Base-by-base conservation (phyloP, 164 flowering plant species). In the Vitis rotundifolia region DNA sequence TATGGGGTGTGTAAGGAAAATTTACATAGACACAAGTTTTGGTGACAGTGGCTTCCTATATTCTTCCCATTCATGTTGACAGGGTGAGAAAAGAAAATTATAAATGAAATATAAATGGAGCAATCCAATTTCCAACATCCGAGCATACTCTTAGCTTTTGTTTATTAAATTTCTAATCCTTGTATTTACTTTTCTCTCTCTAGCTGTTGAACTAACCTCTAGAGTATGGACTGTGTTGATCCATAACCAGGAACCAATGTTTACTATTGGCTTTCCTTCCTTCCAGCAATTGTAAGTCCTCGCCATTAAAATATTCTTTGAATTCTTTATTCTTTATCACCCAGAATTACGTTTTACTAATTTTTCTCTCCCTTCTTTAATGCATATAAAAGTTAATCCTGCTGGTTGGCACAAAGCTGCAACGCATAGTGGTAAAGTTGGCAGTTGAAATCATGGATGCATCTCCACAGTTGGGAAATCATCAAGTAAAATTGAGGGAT, bases 251-350 rank as follows among this genome's bases (percentile, higher is more conserved):
- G 97, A 71, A 82, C 89, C 60, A 82, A 88, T 71, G 73, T 84
- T 9, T 92, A 90, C 84, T 90, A 91, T 69, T 94, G 97, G 94
- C 81, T 89, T 54, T 91, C 98, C 58, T 94, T 91, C 71, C 70
- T 82, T 77, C 98, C 96, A 18, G 87, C 89, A 19, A 70, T 86
- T 72, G 98, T 91, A 82, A 83, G 89, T 80, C 65, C 67, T 71
- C 59, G 28, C 8, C 52, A 9, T 68, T 5, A 4, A 22, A 19
- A 18, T 61, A 50, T 57, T 16, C 1, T 59, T 61, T 66, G 13
- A 48, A 57, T 70, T 55, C 62, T 68, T 57, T 55, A 8, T 61
- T 22, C 11, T 44, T 62, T 9, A 47, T 16, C 11, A 8, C 14
- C 22, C 12, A 7, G 9, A 4, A 16, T 19, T 48, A 9, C 8